These are phyloP conservation scores for Fusarium anguioides DNA, from an alignment of 2,329 filamentous ascomycete species.

Conservation along the genomic window DNA sequence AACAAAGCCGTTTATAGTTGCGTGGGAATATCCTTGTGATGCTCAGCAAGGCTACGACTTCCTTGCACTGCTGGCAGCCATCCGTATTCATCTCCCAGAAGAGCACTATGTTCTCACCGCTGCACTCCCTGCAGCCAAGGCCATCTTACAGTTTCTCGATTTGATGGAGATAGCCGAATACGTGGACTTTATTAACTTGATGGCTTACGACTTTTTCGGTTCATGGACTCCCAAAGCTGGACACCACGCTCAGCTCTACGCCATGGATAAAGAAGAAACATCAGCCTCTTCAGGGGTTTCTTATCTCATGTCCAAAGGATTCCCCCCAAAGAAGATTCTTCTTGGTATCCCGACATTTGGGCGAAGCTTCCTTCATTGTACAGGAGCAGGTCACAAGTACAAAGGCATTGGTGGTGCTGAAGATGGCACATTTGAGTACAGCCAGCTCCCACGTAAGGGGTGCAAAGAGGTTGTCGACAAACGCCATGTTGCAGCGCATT, in stretches of 20 bases:
- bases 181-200: slow-evolving; percentile 81
- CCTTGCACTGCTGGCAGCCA: slow-evolving; percentile 71
- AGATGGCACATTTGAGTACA: slow-evolving; percentile 79
- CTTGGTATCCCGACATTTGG: slow-evolving; percentile 82
- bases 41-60: slow-evolving; percentile 76
- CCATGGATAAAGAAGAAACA: slow-evolving; percentile 67
- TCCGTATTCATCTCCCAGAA: slow-evolving; percentile 75
- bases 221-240: slow-evolving; percentile 75
- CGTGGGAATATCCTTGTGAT: slow-evolving; percentile 81
- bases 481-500: slow-evolving; percentile 75
- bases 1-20: slow-evolving; percentile 63
- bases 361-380: slow-evolving; percentile 75
- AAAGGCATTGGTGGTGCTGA: slow-evolving; percentile 66
- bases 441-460: slow-evolving; percentile 70
- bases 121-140: slow-evolving; percentile 75
- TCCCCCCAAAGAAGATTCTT: slow-evolving; percentile 77
- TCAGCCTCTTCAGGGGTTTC: slow-evolving; percentile 75
- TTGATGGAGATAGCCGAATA: slow-evolving; percentile 70
- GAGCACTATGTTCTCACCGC: slow-evolving; percentile 77
- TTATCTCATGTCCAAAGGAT: slow-evolving; percentile 73
- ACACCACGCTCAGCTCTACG: slow-evolving; percentile 81
- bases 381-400: slow-evolving; percentile 72
- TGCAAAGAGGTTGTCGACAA: slow-evolving; percentile 76
- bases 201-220: slow-evolving; percentile 83
- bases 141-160: slow-evolving; percentile 76